Evolutionary conservation across 805 yeast species (phyloP), one percentile per base, ranked within the genome.

Genomic region (Saccharomycopsis fibuligera): DNA sequence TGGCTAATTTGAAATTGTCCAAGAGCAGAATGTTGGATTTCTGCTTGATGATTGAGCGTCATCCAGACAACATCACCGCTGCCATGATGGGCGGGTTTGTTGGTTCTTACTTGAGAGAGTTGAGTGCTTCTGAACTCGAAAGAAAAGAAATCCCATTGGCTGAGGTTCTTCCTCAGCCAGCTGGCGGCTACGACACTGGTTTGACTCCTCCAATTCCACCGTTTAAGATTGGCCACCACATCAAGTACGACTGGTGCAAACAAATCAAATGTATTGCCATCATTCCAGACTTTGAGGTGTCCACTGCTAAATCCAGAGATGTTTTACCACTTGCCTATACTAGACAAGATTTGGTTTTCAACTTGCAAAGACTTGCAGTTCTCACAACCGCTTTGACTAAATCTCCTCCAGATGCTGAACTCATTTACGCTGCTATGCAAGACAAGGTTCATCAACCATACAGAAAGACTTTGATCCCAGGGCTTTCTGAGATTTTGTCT

Each of bases 61-160:
- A 93, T 61, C 99, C 99, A 31, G 99, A 93, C 68, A 93, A 93
- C 66, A 90, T 93, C 60, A 88, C 96, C 10, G 99, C 99, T 29
- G 96, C 99, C 33, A 88, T 93, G 96, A 84, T 90, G 82, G 99
- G 99, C 52, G 97, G 99, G 1, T 93, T 93, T 65, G 96, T 90
- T 37, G 99, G 99, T 39, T 88, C 96, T 3, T 93, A 85, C 66
- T 74, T 93, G 61, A 78, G 95, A 59, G 95, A 86, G 54, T 69
- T 93, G 51, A 71, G 80, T 30, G 79, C 81, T 2, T 75, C 78
- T 36, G 97, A 90, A 56, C 73, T 75, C 56, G 81, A 74, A 51
- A 76, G 86, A 46, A 84, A 86, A 55, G 89, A 83, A 62, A 85
- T 88, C 48, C 96, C 97, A 36, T 70, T 93, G 49, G 80, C 86